Evolutionary conservation across 148 eudicot genomes (phyloP).

Genomic region (Nepenthes gracilis): DNA sequence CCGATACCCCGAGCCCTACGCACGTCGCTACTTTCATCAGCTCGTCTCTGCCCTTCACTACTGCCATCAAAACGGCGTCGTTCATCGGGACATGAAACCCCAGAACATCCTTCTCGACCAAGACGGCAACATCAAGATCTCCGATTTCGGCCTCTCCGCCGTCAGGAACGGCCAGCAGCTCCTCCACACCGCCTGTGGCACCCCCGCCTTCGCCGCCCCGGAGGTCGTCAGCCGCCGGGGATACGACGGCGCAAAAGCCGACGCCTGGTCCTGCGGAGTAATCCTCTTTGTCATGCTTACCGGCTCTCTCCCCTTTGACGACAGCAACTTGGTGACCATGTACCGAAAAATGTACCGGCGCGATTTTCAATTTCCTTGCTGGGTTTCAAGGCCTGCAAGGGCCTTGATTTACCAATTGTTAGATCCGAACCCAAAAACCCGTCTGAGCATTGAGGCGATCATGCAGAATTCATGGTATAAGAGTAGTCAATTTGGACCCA

Average conservation of each 20-base stretch:
- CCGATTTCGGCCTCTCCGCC: constrained; percentile 78
- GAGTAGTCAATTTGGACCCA: constrained; percentile 11
- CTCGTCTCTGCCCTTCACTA: constrained; percentile 51
- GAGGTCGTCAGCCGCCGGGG: constrained; percentile 47
- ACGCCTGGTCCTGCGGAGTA: constrained; percentile 86
- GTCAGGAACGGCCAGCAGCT: constrained; percentile 20
- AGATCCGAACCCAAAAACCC: constrained; percentile 62
- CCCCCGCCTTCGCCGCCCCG: constrained; percentile 43
- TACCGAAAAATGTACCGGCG: constrained; percentile 44
- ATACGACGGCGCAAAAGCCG: constrained; percentile 68
- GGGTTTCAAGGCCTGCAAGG: constrained; percentile 38
- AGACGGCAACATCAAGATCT: constrained; percentile 33
- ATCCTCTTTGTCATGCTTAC: constrained; percentile 48
- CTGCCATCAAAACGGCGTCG: constrained; percentile 64
- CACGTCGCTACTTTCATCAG: constrained; percentile 45
- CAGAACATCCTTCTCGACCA: constrained; percentile 58
- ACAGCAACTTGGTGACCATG: constrained; percentile 47
- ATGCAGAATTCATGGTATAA: constrained; percentile 47
- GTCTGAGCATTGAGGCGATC: constrained; percentile 40
- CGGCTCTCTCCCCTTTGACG: constrained; percentile 64
- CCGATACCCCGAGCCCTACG: constrained; percentile 44
- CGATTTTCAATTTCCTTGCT: constrained; percentile 35
- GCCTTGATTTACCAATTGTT: constrained; percentile 33
- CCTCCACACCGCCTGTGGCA: constrained; percentile 56
- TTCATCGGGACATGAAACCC: constrained; percentile 73